Percentiles rank a stretch among this genome's conserved stretches.
phyloP scores from a whole-genome alignment of 2,329 filamentous ascomycete species.

The Didymella exigua region DNA sequence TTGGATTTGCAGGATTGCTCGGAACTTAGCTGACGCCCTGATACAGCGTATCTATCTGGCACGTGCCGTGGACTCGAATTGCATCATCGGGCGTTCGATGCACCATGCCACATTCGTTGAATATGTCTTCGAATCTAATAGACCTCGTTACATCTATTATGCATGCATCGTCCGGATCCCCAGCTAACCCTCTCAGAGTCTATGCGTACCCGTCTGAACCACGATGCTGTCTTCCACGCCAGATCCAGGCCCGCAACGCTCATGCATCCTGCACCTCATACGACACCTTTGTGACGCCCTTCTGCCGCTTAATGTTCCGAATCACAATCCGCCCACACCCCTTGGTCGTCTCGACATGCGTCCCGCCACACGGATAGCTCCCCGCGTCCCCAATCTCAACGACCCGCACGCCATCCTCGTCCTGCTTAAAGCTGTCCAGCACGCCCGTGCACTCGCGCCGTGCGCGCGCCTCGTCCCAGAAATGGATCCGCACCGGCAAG shows the following conservation, averaged over 20 bases:
- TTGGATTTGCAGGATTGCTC: not conserved
- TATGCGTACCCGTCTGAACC: too few species aligned
- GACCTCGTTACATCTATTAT: not conserved
- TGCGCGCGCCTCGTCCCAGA: conserved; percentile 71
- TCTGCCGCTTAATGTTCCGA: conserved; percentile 69
- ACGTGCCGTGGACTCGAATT: not conserved
- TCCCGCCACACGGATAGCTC: conserved; percentile 76
- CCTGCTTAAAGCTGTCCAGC: conserved; percentile 44
- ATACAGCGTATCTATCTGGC: not conserved
- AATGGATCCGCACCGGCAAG: conserved; percentile 59
- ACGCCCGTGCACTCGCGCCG: conserved; percentile 48
- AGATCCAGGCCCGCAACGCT: too few species aligned
- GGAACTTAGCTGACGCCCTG: not conserved
- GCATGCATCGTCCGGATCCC: too few species aligned
- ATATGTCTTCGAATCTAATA: not conserved
- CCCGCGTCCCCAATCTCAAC: conserved; percentile 72
- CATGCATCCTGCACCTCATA: conserved; percentile 48
- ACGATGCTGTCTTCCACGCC: too few species aligned
- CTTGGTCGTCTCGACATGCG: conserved; percentile 68
- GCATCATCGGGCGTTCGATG: not conserved
- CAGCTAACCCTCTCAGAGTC: too few species aligned
- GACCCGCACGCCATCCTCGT: conserved; percentile 58
- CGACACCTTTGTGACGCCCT: conserved; percentile 65
- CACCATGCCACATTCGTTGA: not conserved
- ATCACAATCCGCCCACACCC: conserved; percentile 66